phyloP scores from a whole-genome alignment of 192 early-diverging fungal genomes.

The Podochytrium sp. region DNA sequence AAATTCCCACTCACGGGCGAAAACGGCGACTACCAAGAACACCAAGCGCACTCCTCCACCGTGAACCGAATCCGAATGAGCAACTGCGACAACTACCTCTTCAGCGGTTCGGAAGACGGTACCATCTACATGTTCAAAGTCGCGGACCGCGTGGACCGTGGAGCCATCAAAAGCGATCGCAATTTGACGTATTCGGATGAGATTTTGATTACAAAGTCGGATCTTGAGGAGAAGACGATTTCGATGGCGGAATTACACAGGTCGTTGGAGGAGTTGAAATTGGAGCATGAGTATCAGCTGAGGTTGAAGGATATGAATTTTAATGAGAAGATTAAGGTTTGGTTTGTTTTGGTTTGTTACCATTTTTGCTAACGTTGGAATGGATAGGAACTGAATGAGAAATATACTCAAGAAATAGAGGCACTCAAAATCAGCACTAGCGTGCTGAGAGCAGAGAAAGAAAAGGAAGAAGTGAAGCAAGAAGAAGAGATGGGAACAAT shows the following conservation, averaged over 20 bases:
- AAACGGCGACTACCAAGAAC: constrained; percentile 54
- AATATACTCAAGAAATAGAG: constrained; percentile 57
- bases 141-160: constrained; percentile 49
- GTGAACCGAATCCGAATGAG: constrained; percentile 52
- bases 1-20: constrained; percentile 55
- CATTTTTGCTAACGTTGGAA: no score
- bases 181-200: constrained; percentile 53
- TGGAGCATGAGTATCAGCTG: constrained; percentile 70
- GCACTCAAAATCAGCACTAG: constrained; percentile 51
- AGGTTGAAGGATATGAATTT: constrained; percentile 66
- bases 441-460: constrained; percentile 54
- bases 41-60: constrained; percentile 50
- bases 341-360: no score
- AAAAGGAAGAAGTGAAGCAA: constrained; percentile 59
- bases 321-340: constrained; percentile 63
- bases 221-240: constrained; percentile 62
- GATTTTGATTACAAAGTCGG: constrained; percentile 61
- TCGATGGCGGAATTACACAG: constrained; percentile 52
- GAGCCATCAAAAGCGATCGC: constrained; percentile 24
- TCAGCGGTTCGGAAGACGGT: constrained; percentile 56
- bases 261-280: constrained; percentile 58
- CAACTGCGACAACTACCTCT: constrained; percentile 55
- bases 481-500: constrained; percentile 47
- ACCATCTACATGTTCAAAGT: constrained; percentile 52
- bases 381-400: constrained; percentile 60